These are phyloP conservation scores for Dichotomopilus funicola DNA, from an alignment of 2,329 filamentous ascomycete species.

Conservation along the genomic window DNA sequence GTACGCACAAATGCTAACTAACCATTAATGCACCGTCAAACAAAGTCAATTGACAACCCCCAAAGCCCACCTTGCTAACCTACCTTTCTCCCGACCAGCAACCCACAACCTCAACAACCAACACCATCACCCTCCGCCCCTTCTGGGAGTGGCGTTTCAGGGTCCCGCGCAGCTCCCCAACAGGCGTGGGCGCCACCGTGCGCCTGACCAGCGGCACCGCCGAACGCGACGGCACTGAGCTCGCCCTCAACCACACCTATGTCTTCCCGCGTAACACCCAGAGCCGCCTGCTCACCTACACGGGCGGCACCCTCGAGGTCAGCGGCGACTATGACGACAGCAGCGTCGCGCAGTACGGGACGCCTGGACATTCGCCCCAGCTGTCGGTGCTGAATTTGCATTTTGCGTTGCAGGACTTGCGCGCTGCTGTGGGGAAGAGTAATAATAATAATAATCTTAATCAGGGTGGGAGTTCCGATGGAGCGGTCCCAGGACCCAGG, in stretches of 20 bases:
- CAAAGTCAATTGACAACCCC: background rate
- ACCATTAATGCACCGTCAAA: background rate
- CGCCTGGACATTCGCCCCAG: constrained; percentile 74
- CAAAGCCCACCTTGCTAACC: background rate
- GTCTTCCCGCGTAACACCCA: constrained; percentile 68
- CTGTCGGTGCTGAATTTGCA: constrained; percentile 79
- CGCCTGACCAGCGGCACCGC: constrained; percentile 75
- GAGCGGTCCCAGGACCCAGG: constrained; percentile 47
- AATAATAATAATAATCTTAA: background rate
- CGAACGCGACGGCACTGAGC: constrained; percentile 91
- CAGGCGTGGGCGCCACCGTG: constrained; percentile 44
- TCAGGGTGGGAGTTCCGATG: background rate
- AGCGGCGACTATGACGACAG: constrained; percentile 50
- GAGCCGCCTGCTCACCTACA: constrained; percentile 85
- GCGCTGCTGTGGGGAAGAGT: constrained; percentile 41
- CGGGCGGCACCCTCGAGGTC: constrained; percentile 81
- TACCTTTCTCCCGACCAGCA: background rate
- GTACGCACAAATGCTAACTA: constrained; percentile 3
- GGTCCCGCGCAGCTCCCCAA: constrained; percentile 41
- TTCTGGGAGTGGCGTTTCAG: constrained; percentile 76
- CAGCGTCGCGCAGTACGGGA: constrained; percentile 54
- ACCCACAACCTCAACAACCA: constrained; percentile 32
- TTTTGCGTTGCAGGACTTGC: constrained; percentile 70
- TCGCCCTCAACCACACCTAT: constrained; percentile 74
- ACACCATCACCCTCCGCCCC: constrained; percentile 48